Base-by-base conservation (phyloP, 73 alveolate species). In the Paramecium pentaurelia region DNA sequence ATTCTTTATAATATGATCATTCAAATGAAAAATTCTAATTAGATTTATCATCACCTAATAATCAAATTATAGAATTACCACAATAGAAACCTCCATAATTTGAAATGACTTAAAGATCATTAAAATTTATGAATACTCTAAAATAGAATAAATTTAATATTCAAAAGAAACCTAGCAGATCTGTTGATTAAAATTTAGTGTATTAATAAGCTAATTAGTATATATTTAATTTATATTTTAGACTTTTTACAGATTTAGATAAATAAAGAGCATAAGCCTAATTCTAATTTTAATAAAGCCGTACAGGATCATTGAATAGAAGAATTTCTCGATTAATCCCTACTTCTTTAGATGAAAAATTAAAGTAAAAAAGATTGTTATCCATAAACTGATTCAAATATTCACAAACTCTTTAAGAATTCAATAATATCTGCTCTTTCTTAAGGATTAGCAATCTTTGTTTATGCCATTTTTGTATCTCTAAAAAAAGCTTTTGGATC, bases 401-500 rank as follows among this genome's bases (percentile, higher is more conserved):
- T 54, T 54, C 70, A 54, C 32, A 54, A 54, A 18, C 70, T 54
- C 70, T 54, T 54, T 32, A 95, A 95, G 93, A 51, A 96, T 18
- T 96, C 96, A 51, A 96, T 93, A 30, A 96, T 86, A 93, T 96
- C 98, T 22, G 95, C 93, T 90, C 98, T 94, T 83, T 96, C 98
- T 88, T 94, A 94, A 18, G 95, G 94, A 58, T 86, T 93, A 9
- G 95, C 94, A 45, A 96, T 60, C 27, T 97, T 97, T n/a, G 97
- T 96, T 86, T 94, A 96, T 71, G 97, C 98, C 98, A 96, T 96
- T 40, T 94, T 93, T 28, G 96, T 96, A 22, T 97, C 98, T 54
- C 96, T 95, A 27, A 96, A 96, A 89, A 71, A 93, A 37, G 93
- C 93, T 37, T 96, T 95, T 8, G 98, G 98, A 25, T 94, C 70